phyloP scores from a whole-genome alignment of 257 asterid genomes.

The Gardenia jasminoides region DNA sequence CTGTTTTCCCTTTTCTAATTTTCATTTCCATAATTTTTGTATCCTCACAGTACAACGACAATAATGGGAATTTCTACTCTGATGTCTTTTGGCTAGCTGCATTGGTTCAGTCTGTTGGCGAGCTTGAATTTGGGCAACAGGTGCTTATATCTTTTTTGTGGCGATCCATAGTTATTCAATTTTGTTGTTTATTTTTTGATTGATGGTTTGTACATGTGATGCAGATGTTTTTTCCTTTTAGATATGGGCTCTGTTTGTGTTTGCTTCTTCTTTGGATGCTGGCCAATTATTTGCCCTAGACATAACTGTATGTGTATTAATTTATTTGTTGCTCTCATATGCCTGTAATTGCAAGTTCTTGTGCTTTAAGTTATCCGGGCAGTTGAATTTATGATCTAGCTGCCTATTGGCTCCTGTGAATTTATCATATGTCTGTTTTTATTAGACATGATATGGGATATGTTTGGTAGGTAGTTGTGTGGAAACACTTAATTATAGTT shows the following conservation, averaged over 20 bases:
- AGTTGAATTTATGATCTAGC: not conserved
- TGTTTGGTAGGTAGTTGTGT: no score
- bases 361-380: not conserved
- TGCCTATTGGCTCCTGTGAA: not conserved
- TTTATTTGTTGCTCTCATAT: not conserved
- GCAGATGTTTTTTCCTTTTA: no score
- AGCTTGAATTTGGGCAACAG: conserved; percentile 95
- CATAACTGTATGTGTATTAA: not conserved
- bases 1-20: conserved; percentile 5
- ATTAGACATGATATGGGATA: not conserved
- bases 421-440: no score
- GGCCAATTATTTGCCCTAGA: no score
- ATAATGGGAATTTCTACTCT: conserved; percentile 86
- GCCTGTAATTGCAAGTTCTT: not conserved
- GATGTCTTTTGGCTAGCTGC: conserved; percentile 98
- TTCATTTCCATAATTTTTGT: conserved; percentile 14
- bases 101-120: conserved; percentile 87
- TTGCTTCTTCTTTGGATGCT: no score
- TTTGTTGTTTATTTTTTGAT: not conserved
- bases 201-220: no score
- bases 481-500: no score
- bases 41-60: conserved; percentile 78
- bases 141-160: conserved; percentile 32
- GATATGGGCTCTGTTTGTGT: no score
- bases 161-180: not conserved